Evolutionary conservation across 441 rosid genomes (phyloP), one percentile per base, ranked within the genome.

Genomic region (Arabidopsis hybrid): DNA sequence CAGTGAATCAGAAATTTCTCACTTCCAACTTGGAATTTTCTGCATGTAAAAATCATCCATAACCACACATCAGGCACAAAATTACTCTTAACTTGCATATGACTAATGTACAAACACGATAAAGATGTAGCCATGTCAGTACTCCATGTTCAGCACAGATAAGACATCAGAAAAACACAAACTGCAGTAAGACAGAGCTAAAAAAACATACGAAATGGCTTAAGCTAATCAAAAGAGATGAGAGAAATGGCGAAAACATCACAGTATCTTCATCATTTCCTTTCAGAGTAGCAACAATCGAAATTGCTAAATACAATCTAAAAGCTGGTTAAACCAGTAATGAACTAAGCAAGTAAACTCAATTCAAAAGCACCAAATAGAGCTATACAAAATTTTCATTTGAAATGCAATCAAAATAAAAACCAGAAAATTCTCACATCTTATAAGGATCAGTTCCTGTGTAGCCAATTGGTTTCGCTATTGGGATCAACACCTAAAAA

Each of bases 401-500:
- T 21, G 26, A 21, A 21, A 21, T 21, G 26, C 26, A 3, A 52
- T 21, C 34, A 16, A 43, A 4, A n/a, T 5, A 13, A 52, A 12
- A 17, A 32, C 18, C 4, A 34, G 0, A 2, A 45, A 38, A 17
- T 17, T 2, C 97, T 87, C 80, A 95, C 97, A 92, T 84, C 84
- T 92, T 92, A 76, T 87, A 91, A 2, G 99, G 92, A 86, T 91
- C 99, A 18, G 99, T 85, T 35, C 97, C 95, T 0, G 98, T 95
- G 75, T 80, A 95, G 57, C 99, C 99, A 13, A 91, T 75, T 9
- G 98, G 98, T 79, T 82, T 95, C 12, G 89, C 86, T 56, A 92
- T 87, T 34, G 99, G 96, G 77, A 95, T 83, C 86, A 95, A 83
- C 39, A 82, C 99, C 99, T 95, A 68, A 69, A 32, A 35, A 75